Evolutionary conservation across 352 stramenopile species (phyloP).

Genomic region (Globisporangium cederbergense): DNA sequence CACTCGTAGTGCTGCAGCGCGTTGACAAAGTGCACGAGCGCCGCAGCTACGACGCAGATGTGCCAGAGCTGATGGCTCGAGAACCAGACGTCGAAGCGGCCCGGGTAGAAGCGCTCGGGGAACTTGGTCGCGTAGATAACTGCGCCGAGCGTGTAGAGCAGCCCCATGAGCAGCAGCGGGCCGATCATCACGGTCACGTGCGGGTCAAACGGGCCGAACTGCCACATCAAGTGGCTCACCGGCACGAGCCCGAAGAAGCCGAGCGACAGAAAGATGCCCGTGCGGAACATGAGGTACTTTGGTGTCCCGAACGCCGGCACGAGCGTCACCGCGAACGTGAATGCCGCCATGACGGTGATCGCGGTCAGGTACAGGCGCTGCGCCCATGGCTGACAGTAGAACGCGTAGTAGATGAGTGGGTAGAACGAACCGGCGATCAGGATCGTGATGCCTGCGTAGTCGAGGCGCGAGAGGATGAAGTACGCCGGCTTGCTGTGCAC

Average conservation of each 20-base stretch:
- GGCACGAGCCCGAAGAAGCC: constrained; percentile 82
- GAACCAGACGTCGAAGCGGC: constrained; percentile 83
- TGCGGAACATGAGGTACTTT: constrained; percentile 70
- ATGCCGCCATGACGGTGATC: constrained; percentile 60
- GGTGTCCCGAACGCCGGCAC: constrained; percentile 66
- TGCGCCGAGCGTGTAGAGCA: constrained; percentile 75
- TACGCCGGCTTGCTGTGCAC: constrained; percentile 73
- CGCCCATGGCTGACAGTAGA: constrained; percentile 78
- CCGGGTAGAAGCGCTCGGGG: constrained; percentile 81
- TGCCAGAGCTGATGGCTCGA: constrained; percentile 88
- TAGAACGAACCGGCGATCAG: constrained; percentile 86
- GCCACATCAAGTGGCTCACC: constrained; percentile 69
- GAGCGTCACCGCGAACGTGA: constrained; percentile 73
- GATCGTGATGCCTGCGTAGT: constrained; percentile 86
- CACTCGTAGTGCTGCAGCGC: constrained; percentile 84
- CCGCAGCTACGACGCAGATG: constrained; percentile 83
- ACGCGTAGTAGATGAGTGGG: constrained; percentile 88
- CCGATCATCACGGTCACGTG: constrained; percentile 86
- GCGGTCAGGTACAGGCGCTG: constrained; percentile 60
- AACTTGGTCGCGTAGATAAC: constrained; percentile 86
- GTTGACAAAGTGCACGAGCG: constrained; percentile 83
- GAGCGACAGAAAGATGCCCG: constrained; percentile 71
- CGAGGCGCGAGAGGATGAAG: constrained; percentile 73
- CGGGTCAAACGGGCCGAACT: constrained; percentile 75
- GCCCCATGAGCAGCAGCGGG: constrained; percentile 67